A percentile compares a stretch with the other conserved stretches of the same genome.
These are phyloP conservation scores for Penicillium sp. DNA, from an alignment of 2,329 filamentous ascomycete genomes.

Conservation along the genomic window DNA sequence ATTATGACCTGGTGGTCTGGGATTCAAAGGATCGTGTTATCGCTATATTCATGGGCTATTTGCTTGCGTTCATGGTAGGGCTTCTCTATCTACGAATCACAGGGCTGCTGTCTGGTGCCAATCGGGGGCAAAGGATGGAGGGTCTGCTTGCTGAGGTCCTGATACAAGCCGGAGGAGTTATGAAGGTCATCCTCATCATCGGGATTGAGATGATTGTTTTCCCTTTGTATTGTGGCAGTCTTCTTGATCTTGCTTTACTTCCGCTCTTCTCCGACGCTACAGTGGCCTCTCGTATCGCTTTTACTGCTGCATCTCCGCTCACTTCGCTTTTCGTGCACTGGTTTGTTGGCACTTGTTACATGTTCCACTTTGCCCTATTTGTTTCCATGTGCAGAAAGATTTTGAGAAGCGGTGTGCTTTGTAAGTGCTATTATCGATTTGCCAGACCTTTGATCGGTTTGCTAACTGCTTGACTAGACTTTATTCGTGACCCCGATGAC, in stretches of 20 bases:
- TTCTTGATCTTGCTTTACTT: constrained; percentile 83
- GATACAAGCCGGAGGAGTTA: constrained; percentile 89
- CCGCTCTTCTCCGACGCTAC: constrained; percentile 84
- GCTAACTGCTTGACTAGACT: constrained; percentile 56
- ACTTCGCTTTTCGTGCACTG: constrained; percentile 96
- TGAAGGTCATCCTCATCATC: constrained; percentile 98
- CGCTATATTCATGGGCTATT: constrained; percentile 79
- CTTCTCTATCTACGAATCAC: constrained; percentile 76
- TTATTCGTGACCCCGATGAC: constrained; percentile 96
- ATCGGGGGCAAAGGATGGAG: constrained; percentile 60
- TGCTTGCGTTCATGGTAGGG: constrained; percentile 69
- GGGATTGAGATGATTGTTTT: constrained; percentile 99
- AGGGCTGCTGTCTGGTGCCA: constrained; percentile 61
- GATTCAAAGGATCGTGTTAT: constrained; percentile 63
- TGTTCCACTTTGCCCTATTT: constrained; percentile 99
- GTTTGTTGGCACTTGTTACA: constrained; percentile 98
- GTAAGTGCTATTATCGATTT: constrained; percentile 50
- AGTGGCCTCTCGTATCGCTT: constrained; percentile 71
- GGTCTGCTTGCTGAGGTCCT: constrained; percentile 73
- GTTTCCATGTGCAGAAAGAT: constrained; percentile 99
- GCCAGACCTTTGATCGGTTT: background rate
- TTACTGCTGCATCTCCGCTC: constrained; percentile 73
- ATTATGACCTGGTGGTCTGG: constrained; percentile 66
- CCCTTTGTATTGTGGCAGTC: constrained; percentile 87
- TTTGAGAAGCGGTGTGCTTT: constrained; percentile 89